Evolutionary conservation across 805 yeast species (phyloP).

Genomic region (Candida wancherniae): DNA sequence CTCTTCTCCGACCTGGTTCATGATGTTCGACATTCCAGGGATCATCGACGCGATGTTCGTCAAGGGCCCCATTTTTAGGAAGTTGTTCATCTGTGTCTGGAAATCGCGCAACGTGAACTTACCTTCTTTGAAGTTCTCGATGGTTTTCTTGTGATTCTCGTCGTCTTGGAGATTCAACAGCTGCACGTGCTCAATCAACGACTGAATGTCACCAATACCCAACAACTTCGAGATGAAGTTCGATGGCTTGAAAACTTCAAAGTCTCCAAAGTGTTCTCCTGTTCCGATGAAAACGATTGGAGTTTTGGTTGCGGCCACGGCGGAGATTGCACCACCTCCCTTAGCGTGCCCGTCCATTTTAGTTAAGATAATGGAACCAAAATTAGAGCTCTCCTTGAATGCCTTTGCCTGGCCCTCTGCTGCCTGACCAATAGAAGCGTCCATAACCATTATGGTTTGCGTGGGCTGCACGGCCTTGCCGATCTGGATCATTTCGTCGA

Average conservation of each 20-base stretch:
- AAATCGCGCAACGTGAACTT: conserved; percentile 87
- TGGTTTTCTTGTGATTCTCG: conserved; percentile 78
- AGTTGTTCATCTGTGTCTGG: conserved; percentile 91
- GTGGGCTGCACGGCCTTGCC: conserved; percentile 85
- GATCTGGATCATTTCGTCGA: conserved; percentile 92
- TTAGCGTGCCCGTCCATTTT: conserved; percentile 98
- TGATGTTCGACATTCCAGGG: conserved; percentile 82
- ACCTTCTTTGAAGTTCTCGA: conserved; percentile 92
- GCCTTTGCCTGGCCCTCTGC: conserved; percentile 95
- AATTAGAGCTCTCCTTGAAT: conserved; percentile 86
- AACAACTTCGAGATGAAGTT: conserved; percentile 85
- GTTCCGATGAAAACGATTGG: conserved; percentile 97
- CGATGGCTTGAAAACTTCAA: conserved; percentile 86
- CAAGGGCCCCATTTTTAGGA: conserved; percentile 94
- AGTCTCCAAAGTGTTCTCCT: conserved; percentile 92
- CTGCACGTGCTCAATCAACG: conserved; percentile 90
- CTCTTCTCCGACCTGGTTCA: conserved; percentile 86
- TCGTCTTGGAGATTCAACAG: conserved; percentile 63
- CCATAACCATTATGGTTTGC: conserved; percentile 96
- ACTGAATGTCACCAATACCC: conserved; percentile 94
- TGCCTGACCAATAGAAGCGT: conserved; percentile 97
- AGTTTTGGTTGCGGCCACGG: conserved; percentile 94
- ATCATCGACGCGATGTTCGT: conserved; percentile 93
- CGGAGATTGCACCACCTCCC: conserved; percentile 99
- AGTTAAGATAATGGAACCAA: conserved; percentile 92